Conservation (phyloP, 2,329 filamentous ascomycete species). For the Colletotrichum gigasporum region DNA sequence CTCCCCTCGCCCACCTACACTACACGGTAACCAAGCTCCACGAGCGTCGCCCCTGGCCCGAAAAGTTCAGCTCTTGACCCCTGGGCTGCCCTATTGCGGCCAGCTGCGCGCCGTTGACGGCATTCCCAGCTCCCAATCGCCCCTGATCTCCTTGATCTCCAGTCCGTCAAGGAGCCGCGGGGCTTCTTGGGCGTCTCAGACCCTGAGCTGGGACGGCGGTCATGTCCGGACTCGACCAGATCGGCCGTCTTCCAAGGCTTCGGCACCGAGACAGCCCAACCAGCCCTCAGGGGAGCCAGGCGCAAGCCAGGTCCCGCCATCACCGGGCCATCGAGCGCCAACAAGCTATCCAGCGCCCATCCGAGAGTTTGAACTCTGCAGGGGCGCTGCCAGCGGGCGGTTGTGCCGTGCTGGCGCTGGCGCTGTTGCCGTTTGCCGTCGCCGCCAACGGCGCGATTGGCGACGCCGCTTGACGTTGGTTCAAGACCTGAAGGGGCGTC, state of each 20-base stretch:
- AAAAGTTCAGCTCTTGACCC: slow-evolving; percentile 6
- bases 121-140: background rate
- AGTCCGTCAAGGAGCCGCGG: background rate
- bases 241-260: background rate
- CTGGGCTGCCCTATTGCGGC: background rate
- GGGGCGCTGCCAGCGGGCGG: background rate
- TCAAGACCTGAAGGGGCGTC: no score
- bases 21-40: no score
- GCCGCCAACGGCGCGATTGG: background rate
- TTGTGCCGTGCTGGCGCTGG: no score
- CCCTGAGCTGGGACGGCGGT: slow-evolving; percentile 20
- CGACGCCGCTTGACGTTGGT: no score
- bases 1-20: no score
- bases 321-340: background rate
- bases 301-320: slow-evolving; percentile 10
- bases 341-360: no score
- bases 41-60: background rate
- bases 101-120: background rate
- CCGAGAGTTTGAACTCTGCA: slow-evolving; percentile 14
- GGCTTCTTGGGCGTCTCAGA: slow-evolving; percentile 3
- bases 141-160: slow-evolving; percentile 24
- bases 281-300: no score
- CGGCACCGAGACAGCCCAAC: no score
- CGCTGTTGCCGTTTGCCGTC: background rate
- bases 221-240: slow-evolving; percentile 8